Base-by-base conservation (phyloP, 768 basidiomycete species). In the Gautieria morchelliformis region DNA sequence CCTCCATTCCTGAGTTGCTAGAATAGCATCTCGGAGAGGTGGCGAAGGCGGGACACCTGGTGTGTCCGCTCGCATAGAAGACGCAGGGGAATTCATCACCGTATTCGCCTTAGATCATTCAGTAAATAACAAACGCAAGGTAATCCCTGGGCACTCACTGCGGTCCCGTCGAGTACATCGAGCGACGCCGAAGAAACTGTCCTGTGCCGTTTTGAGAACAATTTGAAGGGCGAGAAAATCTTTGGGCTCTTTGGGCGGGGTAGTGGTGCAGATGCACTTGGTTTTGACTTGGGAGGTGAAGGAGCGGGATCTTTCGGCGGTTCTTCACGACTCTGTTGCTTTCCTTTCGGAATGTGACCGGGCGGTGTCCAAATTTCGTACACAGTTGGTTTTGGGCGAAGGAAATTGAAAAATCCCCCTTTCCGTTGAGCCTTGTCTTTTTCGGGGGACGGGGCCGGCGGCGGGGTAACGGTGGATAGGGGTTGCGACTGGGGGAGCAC, bases 161-260 rank as follows among this genome's bases (percentile, higher is more conserved):
- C 84, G 55, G 87, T 88, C 39, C 89, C 89, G 64, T 89, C 82
- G 62, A 82, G 78, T 24, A 87, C 89, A 66, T 91, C 89, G 33
- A 87, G 73, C 42, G 89, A 91, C 35, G 82, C 83, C 39, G 80
- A 76, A 15, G 89, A 90, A 42, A 90, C 73, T 7, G 84, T 83
- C 33, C 83, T 80, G 66, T 83, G 75, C 63, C 80, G 75, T 64
- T 78, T 83, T 40, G 74, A 74, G 61, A 87, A 61, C 63, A 87
- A 76, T 45, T 81, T 79, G 68, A 87, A 85, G 0, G 85, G 79
- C 17, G 77, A 50, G 71, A 53, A 58, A 20, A 58, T 17, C 40
- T 53, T 53, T 6, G 58, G 58, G 51, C 40, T 58, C 44, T 52
- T 52, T 17, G 58, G 58, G 9, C 41, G 49, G 6, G 58, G 49